Evolutionary conservation across 306 rosid genomes (phyloP).

Genomic region (Begonia peltatifolia): DNA sequence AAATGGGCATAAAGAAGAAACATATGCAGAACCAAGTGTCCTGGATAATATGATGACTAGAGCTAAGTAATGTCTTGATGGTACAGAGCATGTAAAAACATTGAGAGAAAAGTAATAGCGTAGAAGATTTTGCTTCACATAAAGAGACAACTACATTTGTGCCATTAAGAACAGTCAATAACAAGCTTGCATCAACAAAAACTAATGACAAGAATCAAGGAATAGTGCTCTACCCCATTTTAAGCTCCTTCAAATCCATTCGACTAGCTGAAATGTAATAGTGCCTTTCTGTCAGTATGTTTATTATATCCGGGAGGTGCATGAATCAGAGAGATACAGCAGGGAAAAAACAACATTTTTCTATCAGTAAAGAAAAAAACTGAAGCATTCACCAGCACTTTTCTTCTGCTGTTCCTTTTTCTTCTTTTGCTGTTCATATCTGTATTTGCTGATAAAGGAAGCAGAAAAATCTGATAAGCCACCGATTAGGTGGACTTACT

Average conservation of each 20-base stretch:
- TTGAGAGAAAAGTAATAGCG: too few species aligned
- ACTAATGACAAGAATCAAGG: neutral
- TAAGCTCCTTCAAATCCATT: constrained; percentile 95
- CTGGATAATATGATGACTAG: too few species aligned
- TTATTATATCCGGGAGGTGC: constrained; percentile 18
- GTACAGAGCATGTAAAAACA: too few species aligned
- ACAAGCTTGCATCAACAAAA: constrained; percentile 5
- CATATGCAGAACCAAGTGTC: too few species aligned
- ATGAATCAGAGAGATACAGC: constrained; percentile 18
- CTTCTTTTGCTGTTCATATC: constrained; percentile 83
- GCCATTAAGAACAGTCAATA: neutral
- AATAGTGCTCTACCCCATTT: constrained; percentile 71
- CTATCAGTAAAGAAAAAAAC: constrained; percentile 12
- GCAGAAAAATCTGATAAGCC: too few species aligned
- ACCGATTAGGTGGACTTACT: too few species aligned
- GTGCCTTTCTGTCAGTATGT: constrained; percentile 30
- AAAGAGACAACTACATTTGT: neutral
- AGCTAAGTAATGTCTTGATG: too few species aligned
- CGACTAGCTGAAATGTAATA: constrained; percentile 69
- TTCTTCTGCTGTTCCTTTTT: constrained; percentile 89
- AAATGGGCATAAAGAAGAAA: too few species aligned
- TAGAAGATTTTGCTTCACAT: too few species aligned
- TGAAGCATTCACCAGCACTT: constrained; percentile 62
- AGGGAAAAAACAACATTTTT: too few species aligned
- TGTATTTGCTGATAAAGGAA: constrained; percentile 59